Conservation (phyloP, 805 yeast genomes). For the Metschnikowia borealis region DNA sequence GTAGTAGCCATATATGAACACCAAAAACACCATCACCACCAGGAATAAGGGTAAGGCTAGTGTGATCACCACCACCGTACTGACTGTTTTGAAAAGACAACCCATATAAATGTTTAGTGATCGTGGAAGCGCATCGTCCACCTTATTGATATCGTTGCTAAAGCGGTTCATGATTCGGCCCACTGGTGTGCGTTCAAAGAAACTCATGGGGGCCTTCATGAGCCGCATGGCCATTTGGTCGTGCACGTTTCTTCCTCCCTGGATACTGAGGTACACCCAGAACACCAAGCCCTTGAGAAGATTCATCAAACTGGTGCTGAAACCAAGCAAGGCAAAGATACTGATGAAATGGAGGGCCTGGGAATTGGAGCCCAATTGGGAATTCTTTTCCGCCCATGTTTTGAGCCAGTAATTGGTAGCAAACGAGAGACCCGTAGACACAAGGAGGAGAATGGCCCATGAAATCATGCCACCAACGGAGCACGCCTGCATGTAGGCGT, state of each 20-base stretch:
- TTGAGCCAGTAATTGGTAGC: slow-evolving; percentile 62
- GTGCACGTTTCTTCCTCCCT: slow-evolving; percentile 54
- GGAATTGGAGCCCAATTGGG: slow-evolving; percentile 37
- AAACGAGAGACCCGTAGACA: slow-evolving; percentile 29
- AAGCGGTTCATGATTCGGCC: slow-evolving; percentile 66
- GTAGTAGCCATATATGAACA: slow-evolving; percentile 60
- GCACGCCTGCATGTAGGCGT: slow-evolving; percentile 58
- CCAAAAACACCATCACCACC: slow-evolving; percentile 43
- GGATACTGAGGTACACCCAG: slow-evolving; percentile 51
- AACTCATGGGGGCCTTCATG: slow-evolving; percentile 58
- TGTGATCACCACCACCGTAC: slow-evolving; percentile 52
- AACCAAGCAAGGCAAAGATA: slow-evolving; percentile 54
- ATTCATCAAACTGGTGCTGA: slow-evolving; percentile 47
- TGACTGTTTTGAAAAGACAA: slow-evolving; percentile 40
- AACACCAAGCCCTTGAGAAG: slow-evolving; percentile 44
- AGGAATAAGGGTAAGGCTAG: slow-evolving; percentile 52
- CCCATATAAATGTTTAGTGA: slow-evolving; percentile 47
- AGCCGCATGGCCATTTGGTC: slow-evolving; percentile 53
- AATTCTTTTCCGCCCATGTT: slow-evolving; percentile 60
- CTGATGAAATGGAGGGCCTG: slow-evolving; percentile 46
- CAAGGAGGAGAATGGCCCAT: slow-evolving; percentile 31
- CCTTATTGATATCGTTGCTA: slow-evolving; percentile 55
- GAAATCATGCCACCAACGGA: slow-evolving; percentile 45
- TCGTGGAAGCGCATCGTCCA: slow-evolving; percentile 57
- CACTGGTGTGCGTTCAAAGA: slow-evolving; percentile 65